Evolutionary conservation across 352 stramenopile species (phyloP).

Genomic region (Phytophthora gonapodyides): DNA sequence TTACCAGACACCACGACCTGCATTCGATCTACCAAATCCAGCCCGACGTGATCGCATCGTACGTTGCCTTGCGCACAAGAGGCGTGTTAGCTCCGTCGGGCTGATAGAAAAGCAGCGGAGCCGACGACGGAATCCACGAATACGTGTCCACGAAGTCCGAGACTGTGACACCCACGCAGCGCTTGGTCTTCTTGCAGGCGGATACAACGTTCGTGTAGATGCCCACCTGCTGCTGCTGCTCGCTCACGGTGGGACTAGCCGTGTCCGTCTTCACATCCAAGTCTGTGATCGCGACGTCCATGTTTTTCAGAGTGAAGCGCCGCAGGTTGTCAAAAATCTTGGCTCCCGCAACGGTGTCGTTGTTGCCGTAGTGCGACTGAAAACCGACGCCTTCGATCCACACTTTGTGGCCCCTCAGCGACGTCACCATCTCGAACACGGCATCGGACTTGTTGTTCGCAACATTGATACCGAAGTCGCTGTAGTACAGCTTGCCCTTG

Average conservation of each 20-base stretch:
- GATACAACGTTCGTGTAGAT: conserved; percentile 22
- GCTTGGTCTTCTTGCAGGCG: conserved; percentile 26
- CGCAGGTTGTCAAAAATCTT: conserved; percentile 27
- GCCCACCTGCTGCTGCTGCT: conserved; percentile 18
- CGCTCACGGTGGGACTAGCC: conserved; percentile 8
- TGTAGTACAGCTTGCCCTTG: conserved; percentile 21
- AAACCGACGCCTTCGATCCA: conserved; percentile 28
- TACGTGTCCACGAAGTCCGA: conserved; percentile 30
- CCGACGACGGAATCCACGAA: conserved; percentile 17
- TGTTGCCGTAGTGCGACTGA: conserved; percentile 24
- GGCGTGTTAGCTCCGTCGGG: conserved; percentile 18
- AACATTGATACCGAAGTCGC: conserved; percentile 23
- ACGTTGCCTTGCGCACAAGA: conserved; percentile 24
- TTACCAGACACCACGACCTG: conserved; percentile 1
- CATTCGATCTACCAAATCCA: conserved; percentile 26
- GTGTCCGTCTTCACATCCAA: conserved; percentile 26
- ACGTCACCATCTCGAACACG: conserved; percentile 13
- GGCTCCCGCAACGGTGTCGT: not conserved
- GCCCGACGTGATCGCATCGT: conserved; percentile 24
- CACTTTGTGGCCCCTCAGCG: conserved; percentile 5
- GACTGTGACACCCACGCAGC: conserved; percentile 20
- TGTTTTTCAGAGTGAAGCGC: conserved; percentile 20
- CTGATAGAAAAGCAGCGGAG: conserved; percentile 27
- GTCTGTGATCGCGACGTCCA: conserved; percentile 31
- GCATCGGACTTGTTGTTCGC: conserved; percentile 29